Evolutionary conservation across 1,284 basidiomycete genomes (phyloP).

Genomic region (Puccinia coronata): DNA sequence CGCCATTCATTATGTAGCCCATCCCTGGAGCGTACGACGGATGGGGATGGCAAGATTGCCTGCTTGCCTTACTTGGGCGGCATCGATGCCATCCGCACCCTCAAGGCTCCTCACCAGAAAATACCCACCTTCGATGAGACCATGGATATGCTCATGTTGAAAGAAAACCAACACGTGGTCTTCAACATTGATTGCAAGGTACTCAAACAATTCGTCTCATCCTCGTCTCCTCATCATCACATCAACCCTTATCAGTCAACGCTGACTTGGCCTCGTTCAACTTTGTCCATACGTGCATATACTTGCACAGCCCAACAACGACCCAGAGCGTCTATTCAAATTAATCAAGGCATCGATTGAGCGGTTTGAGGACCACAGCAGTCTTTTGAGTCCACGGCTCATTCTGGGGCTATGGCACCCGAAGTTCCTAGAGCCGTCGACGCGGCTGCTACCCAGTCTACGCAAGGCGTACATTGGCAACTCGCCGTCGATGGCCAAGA

Average conservation of each 20-base stretch:
- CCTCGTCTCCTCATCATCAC: too few relatives aligned
- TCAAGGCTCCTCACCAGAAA: conserved; percentile 69
- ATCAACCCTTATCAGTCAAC: neutral
- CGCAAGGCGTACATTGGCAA: conserved; percentile 81
- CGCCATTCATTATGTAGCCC: conserved; percentile 34
- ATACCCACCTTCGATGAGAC: conserved; percentile 87
- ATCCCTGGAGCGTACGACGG: conserved; percentile 63
- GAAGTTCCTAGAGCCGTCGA: conserved; percentile 79
- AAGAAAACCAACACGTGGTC: conserved; percentile 72
- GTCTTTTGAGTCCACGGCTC: conserved; percentile 80
- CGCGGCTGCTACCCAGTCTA: conserved; percentile 75
- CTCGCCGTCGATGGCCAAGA: conserved; percentile 67
- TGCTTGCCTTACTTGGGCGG: conserved; percentile 58
- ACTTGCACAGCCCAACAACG: conserved; percentile 79
- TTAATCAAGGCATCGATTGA: conserved; percentile 78
- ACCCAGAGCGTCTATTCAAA: conserved; percentile 80
- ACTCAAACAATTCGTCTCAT: too few relatives aligned
- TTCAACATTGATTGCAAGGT: conserved; percentile 67
- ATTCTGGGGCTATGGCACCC: conserved; percentile 90
- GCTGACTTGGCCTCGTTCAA: neutral
- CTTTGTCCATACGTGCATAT: neutral
- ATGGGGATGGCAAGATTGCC: conserved; percentile 61
- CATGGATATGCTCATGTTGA: conserved; percentile 74
- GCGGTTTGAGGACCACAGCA: conserved; percentile 74
- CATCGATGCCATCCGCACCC: conserved; percentile 79